A percentile compares a stretch with the other conserved stretches of the same genome.
Conservation (phyloP, 805 yeast genomes). For the Yamadazyma nakazawae region DNA sequence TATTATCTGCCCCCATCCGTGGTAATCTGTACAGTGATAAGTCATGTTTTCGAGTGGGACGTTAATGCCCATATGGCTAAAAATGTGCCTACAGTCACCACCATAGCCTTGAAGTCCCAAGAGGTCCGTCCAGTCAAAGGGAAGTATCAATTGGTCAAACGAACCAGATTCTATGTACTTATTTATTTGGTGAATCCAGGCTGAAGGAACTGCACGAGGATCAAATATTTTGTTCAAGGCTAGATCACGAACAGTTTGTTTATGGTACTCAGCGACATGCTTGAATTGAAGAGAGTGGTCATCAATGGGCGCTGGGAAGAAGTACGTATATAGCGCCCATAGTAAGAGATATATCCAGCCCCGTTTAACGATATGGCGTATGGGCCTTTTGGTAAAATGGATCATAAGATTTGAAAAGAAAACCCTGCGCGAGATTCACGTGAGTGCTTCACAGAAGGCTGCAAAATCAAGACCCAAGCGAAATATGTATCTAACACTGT, state of each 20-base stretch:
- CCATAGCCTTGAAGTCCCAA: neutral
- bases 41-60: neutral
- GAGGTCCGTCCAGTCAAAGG: conserved; percentile 1
- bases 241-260: neutral
- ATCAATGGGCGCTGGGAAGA: neutral
- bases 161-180: neutral
- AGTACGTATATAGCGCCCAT: neutral
- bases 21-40: neutral
- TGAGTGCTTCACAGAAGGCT: neutral
- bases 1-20: neutral
- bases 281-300: neutral
- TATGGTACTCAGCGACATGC: neutral
- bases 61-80: neutral
- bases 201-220: neutral
- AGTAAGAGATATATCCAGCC: neutral
- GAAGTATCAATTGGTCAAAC: neutral
- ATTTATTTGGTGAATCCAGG: neutral
- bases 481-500: too few species aligned
- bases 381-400: neutral
- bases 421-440: neutral
- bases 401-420: neutral
- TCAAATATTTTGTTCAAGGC: neutral
- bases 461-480: neutral
- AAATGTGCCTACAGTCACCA: neutral
- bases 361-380: neutral